Evolutionary conservation across 1,284 basidiomycete species (phyloP).

Genomic region (Fomitopsis betulina): DNA sequence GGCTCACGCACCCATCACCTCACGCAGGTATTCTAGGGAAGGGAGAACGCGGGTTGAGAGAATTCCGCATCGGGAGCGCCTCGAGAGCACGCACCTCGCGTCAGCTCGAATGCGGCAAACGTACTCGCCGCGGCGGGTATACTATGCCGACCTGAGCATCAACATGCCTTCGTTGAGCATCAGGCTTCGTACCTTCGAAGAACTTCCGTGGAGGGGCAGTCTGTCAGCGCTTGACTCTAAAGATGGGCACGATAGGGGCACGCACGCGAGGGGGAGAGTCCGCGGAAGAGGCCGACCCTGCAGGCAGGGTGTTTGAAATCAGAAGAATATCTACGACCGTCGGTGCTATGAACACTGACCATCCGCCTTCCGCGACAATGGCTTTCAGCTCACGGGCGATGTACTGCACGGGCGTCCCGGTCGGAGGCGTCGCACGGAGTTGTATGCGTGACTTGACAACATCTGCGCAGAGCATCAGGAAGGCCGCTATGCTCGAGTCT

Average conservation of each 20-base stretch:
- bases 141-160: constrained; percentile 32
- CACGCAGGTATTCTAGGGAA: constrained; percentile 22
- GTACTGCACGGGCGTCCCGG: constrained; percentile 77
- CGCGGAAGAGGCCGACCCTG: constrained; percentile 70
- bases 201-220: constrained; percentile 29
- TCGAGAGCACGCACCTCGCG: constrained; percentile 50
- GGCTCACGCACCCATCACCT: constrained; percentile 22
- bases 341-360: constrained; percentile 41
- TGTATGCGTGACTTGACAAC: constrained; percentile 92
- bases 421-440: constrained; percentile 72
- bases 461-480: constrained; percentile 40
- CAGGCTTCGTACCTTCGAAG: constrained; percentile 46
- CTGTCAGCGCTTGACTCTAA: neutral
- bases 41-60: neutral
- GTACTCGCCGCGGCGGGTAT: constrained; percentile 90
- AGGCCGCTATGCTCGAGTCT: neutral
- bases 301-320: neutral
- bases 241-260: constrained; percentile 10
- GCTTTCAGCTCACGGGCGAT: constrained; percentile 67
- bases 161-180: neutral
- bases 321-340: neutral
- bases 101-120: constrained; percentile 89
- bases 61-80: neutral
- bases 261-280: constrained; percentile 67
- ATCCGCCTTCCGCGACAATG: constrained; percentile 73